These are phyloP conservation scores for Suaeda aralocaspica DNA, from an alignment of 148 eudicot genomes.

Conservation along the genomic window DNA sequence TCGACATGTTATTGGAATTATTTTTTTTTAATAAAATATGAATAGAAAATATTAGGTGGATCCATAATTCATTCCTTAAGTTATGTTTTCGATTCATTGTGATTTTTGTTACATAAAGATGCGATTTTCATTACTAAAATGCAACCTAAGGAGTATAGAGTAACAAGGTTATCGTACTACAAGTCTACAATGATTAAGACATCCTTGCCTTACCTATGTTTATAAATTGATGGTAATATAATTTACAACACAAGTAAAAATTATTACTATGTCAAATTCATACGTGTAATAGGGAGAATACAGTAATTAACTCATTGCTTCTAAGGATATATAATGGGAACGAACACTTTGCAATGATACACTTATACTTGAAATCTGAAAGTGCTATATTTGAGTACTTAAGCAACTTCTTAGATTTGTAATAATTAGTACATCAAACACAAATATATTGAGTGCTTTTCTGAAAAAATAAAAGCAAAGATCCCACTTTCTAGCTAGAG, in stretches of 20 bases:
- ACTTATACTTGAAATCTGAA: slow-evolving; percentile 10
- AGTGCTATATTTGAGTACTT: slow-evolving; percentile 10
- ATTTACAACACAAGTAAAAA: slow-evolving; percentile 17
- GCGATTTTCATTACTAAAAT: too few species aligned
- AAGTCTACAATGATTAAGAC: too few species aligned
- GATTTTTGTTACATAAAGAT: too few species aligned
- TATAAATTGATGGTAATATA: slow-evolving; percentile 4
- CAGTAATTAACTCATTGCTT: neutral
- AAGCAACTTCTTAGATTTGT: neutral
- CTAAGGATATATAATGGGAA: neutral
- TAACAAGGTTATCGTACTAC: too few species aligned
- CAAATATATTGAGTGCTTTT: neutral
- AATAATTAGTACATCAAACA: slow-evolving; percentile 3
- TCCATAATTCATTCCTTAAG: neutral
- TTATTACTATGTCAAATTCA: neutral
- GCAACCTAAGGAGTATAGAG: too few species aligned
- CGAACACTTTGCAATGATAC: slow-evolving; percentile 8
- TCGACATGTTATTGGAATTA: too few species aligned
- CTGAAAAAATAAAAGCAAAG: neutral
- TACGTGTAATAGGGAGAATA: neutral
- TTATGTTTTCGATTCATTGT: neutral
- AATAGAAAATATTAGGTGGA: too few species aligned
- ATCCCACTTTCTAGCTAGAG: slow-evolving; percentile 1
- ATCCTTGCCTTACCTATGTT: slow-evolving; percentile 7
- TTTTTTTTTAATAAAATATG: too few species aligned